Conservation (phyloP, 2,329 filamentous ascomycete species). For the Purpureocillium takamizusanense region DNA sequence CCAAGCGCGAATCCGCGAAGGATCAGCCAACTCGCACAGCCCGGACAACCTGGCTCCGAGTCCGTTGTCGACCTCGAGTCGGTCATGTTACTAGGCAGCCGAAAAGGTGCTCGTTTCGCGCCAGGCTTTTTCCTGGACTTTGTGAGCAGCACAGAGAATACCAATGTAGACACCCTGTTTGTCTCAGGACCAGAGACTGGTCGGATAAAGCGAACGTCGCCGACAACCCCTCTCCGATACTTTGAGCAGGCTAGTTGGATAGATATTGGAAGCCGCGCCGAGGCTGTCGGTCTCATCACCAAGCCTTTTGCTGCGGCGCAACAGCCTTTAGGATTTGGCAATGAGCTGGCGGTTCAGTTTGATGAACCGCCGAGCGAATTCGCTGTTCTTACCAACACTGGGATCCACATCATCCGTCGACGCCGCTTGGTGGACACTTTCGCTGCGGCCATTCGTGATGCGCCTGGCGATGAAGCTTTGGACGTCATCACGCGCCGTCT, state of each 20-base stretch:
- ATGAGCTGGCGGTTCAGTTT: constrained; percentile 94
- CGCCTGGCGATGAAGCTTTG: constrained; percentile 67
- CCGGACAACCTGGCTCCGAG: constrained; percentile 21
- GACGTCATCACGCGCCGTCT: constrained; percentile 78
- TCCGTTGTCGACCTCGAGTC: constrained; percentile 38
- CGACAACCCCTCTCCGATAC: constrained; percentile 48
- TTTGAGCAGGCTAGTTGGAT: constrained; percentile 77
- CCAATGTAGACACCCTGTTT: constrained; percentile 63
- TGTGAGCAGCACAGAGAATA: constrained; percentile 53
- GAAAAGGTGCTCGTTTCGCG: constrained; percentile 55
- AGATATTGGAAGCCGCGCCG: constrained; percentile 60
- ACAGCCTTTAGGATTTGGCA: constrained; percentile 74
- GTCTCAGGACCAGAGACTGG: constrained; percentile 82
- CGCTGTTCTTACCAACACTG: constrained; percentile 83
- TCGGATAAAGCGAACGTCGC: constrained; percentile 57
- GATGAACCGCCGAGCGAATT: constrained; percentile 76
- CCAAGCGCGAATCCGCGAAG: constrained; percentile 36
- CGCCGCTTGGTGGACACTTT: constrained; percentile 87
- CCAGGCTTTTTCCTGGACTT: constrained; percentile 91
- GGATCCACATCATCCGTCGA: constrained; percentile 77
- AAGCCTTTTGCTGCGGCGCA: constrained; percentile 60
- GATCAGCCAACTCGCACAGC: constrained; percentile 14
- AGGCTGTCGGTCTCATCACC: constrained; percentile 72
- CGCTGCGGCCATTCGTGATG: constrained; percentile 66
- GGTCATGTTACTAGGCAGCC: constrained; percentile 37